Conservation (phyloP, 495 filamentous ascomycete genomes). For the Neurospora sp. region DNA sequence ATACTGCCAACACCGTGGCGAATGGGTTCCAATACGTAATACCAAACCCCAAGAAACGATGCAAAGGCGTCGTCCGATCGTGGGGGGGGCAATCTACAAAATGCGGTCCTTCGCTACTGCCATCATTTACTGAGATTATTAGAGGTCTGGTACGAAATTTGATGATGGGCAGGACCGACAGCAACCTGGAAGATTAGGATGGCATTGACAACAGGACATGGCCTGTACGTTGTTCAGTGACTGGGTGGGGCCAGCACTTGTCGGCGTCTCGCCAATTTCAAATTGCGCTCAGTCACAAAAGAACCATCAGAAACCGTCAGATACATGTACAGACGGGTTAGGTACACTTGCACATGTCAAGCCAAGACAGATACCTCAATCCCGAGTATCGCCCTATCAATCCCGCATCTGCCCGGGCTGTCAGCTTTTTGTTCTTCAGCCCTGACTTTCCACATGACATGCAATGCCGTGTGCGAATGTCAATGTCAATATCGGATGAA, state of each 20-base stretch:
- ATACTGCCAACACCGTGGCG: not conserved
- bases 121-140: not conserved
- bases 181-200: not conserved
- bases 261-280: not conserved
- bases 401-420: not conserved
- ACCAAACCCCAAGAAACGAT: not conserved
- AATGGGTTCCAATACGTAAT: not conserved
- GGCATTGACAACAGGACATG: not conserved
- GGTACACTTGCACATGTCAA: not conserved
- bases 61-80: not conserved
- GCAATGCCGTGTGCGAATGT: slow-evolving; percentile 1
- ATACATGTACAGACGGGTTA: not conserved
- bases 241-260: not conserved
- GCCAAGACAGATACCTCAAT: not conserved
- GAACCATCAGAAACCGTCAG: not conserved
- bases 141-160: not conserved
- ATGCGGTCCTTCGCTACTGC: not conserved
- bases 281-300: not conserved
- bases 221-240: not conserved
- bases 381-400: not conserved
- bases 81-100: not conserved
- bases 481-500: slow-evolving; percentile 19
- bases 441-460: not conserved
- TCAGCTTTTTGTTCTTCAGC: not conserved
- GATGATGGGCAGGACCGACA: not conserved